These are phyloP conservation scores for Calocera viscosa DNA, from an alignment of 768 basidiomycete genomes.

Conservation along the genomic window DNA sequence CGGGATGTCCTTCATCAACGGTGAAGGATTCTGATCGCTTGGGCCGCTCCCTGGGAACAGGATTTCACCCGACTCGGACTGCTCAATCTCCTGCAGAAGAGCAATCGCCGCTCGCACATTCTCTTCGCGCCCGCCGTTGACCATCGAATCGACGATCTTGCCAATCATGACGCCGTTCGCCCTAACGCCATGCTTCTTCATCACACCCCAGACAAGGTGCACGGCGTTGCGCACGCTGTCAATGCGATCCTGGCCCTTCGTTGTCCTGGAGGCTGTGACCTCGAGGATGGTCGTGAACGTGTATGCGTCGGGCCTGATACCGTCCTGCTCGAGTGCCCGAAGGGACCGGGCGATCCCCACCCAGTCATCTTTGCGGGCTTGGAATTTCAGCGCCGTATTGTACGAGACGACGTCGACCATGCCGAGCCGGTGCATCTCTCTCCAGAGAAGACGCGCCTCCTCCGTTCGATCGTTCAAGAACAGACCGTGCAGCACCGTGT, in stretches of 20 bases:
- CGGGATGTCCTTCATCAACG: background rate
- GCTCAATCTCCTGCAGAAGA: slow-evolving; percentile 68
- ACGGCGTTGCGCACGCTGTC: background rate
- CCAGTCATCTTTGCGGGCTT: slow-evolving; percentile 51
- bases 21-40: background rate
- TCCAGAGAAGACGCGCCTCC: slow-evolving; percentile 32
- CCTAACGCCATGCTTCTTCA: slow-evolving; percentile 60
- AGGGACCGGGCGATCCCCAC: slow-evolving; percentile 47
- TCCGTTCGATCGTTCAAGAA: slow-evolving; percentile 31
- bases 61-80: slow-evolving; percentile 29
- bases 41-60: background rate
- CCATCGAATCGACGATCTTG: slow-evolving; percentile 63
- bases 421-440: slow-evolving; percentile 34
- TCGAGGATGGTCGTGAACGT: slow-evolving; percentile 81
- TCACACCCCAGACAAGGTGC: slow-evolving; percentile 50
- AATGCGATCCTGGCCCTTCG: background rate
- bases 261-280: slow-evolving; percentile 54
- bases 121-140: slow-evolving; percentile 42
- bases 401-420: slow-evolving; percentile 60
- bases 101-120: slow-evolving; percentile 50
- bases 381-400: slow-evolving; percentile 67
- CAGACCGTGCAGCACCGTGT: slow-evolving; percentile 61
- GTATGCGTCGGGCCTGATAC: slow-evolving; percentile 60
- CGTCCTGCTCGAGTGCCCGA: slow-evolving; percentile 40
- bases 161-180: slow-evolving; percentile 69